Evolutionary conservation across 73 alveolate genomes (phyloP).

Genomic region (Breviolum minutum): DNA sequence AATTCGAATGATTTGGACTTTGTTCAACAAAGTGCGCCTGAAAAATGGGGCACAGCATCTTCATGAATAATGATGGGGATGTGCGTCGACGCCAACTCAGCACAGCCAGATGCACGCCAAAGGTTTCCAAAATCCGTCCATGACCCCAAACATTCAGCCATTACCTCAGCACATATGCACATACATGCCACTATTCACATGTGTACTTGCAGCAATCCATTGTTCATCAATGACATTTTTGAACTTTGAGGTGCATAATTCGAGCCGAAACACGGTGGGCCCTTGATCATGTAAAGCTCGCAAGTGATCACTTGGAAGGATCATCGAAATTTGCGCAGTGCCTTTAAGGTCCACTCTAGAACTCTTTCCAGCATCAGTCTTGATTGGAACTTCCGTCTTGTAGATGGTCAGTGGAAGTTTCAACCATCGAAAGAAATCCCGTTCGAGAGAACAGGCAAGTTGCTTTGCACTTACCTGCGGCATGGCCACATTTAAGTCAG

Average conservation of each 20-base stretch:
- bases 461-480: conserved; percentile 8
- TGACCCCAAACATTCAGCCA: conserved; percentile 36
- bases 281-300: conserved; percentile 36
- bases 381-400: conserved; percentile 9
- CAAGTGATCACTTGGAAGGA: conserved; percentile 25
- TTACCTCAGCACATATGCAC: neutral
- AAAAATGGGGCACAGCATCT: conserved; percentile 39
- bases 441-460: neutral
- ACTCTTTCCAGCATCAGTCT: conserved; percentile 13
- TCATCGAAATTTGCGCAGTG: neutral
- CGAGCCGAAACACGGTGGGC: neutral
- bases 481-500: neutral
- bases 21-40: neutral
- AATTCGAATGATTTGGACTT: neutral
- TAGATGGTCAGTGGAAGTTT: neutral
- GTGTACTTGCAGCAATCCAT: neutral
- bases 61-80: conserved; percentile 26
- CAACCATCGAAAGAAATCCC: conserved; percentile 30
- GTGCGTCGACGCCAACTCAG: neutral
- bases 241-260: neutral
- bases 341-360: neutral
- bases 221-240: neutral
- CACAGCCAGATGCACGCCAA: conserved; percentile 29
- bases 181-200: too few species aligned
- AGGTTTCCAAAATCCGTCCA: neutral